Base-by-base conservation (phyloP, 2,329 filamentous ascomycete species). In the Paraphaeosphaeria sporulosa region DNA sequence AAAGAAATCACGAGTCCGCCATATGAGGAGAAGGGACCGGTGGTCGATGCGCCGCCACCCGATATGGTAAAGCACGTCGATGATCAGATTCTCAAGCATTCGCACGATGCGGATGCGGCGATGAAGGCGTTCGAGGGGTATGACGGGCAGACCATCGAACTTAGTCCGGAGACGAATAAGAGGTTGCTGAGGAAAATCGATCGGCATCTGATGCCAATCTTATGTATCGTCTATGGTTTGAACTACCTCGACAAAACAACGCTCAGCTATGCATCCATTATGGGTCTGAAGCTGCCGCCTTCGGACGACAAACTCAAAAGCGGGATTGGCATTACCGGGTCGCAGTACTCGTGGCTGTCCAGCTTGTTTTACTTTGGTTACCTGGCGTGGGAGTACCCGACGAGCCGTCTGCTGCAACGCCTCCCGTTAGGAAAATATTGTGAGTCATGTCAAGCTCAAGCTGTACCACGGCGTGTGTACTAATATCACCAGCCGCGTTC, bases 371-470 rank as follows among this genome's bases (percentile, higher is more conserved):
- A 85, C 69, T 81, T 85, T 65, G 83, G 83, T 0, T 85, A 85
- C 56, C 70, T 86, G 17, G 85, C 82, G 2, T 89, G 84, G 84
- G 88, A 90, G 71, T 90, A 88, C 72, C 88, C 88, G 0, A 90
- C 88, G 1, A 89, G 84, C 68, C 83, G 86, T 13, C 81, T 91
- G 30, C 80, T 91, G 13, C 89, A 90, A 73, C 79, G 84, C 1
- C 76, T 90, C 1, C 89, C 89, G 0, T 75, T 90, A 7, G 89
- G 86, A 0, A 90, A 90, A 70, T 90, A 89, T 74, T 88, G 69
- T 71, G 58, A 23, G 65, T 61, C 25, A 4, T 27, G 25, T 27
- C 23, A 4, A 4, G 17, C 25, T n/a, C 13, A 0, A 15, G 3
- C 12, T 15, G 42, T 5, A 15, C 34, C 19, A 2, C 5, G 15